Base-by-base conservation (phyloP, 345 rosid species). In the Viola odorata region DNA sequence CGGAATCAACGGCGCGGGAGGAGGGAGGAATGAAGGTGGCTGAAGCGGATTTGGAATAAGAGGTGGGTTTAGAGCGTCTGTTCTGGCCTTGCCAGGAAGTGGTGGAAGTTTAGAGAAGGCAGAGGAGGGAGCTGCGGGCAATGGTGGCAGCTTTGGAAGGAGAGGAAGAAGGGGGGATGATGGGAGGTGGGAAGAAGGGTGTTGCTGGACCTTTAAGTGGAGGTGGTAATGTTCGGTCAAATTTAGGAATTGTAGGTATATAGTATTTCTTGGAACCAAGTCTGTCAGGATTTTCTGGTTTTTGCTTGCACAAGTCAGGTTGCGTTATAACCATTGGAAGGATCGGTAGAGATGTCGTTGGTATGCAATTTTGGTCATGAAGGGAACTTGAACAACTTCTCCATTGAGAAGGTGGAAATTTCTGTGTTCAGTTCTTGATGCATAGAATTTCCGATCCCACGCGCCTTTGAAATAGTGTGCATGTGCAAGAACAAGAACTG, bases 261-360 rank as follows among this genome's bases (percentile, higher is more conserved):
- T 53, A 60, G 2, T 4, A 1, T 72, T 62, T 49, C 54, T 60
- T 58, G 74, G 60, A 8, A 23, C 54, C 61, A 50, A 73, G 14
- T 40, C 56, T 55, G 55, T 41, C 9, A 5, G 66, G 36, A 50
- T 60, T 37, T 9, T 62, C 80, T 0, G 81, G 87, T 72, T 87
- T 82, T 61, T 81, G 81, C 66, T 73, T 82, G 70, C 96, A 94
- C 2, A 84, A 57, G 36, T 48, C 50, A 5, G 97, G 91, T 61
- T 72, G 95, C 8, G n/a, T n/a, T n/a, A n/a, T n/a, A n/a, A n/a
- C n/a, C n/a, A n/a, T n/a, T n/a, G n/a, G n/a, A n/a, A n/a, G n/a
- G n/a, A n/a, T n/a, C n/a, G n/a, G n/a, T n/a, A n/a, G n/a, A n/a
- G n/a, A n/a, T n/a, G n/a, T n/a, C n/a, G n/a, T n/a, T n/a, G n/a